Evolutionary conservation across 2,329 filamentous ascomycete genomes (phyloP), one percentile per base, ranked within the genome.

Genomic region (Fusarium illudens): DNA sequence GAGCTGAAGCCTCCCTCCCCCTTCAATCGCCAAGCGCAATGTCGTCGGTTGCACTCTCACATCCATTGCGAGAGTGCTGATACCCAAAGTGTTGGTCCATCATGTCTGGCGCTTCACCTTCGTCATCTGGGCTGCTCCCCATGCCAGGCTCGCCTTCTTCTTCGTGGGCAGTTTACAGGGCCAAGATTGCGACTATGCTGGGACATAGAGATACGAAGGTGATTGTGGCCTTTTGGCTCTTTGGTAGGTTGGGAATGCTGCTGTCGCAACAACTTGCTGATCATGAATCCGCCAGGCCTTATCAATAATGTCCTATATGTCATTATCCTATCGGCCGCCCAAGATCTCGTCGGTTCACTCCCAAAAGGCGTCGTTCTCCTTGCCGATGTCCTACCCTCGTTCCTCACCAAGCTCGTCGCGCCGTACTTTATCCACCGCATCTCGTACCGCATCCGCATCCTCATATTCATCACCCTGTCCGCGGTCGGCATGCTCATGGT

Each of bases 271-370:
- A 36, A 13, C 29, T 33, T 4, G 36, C 68, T 73, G 50, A 74
- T 37, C 8, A 6, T 27, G 36, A 17, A 11, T 1, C 25, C 46
- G 11, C n/a, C 17, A 81, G 80, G 80, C 58, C 76, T 81, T 17
- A 96, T 98, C 77, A 98, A 99, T 81, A 98, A 98, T 82, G 93
- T 98, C 71, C 91, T 97, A 81, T 98, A 97, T 80, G 95, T 98
- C 58, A 92, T 98, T 78, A 96, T 98, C 76, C 91, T 99, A 74
- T 96, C 94, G 29, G 92, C 96, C 33, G 96, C 96, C 4, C 92
- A 97, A 74, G 96, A 99, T 75, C 92, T 99, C 65, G 96, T 98
- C 72, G 95, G 95, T 33, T 90, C 92, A 30, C 85, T 97, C 2
- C 96, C 96, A 51, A 98, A 98, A 79, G 93, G 92, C 72, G 87